Base-by-base conservation (phyloP, 371 early-diverging fungal species). In the Apophysomyces variabilis region DNA sequence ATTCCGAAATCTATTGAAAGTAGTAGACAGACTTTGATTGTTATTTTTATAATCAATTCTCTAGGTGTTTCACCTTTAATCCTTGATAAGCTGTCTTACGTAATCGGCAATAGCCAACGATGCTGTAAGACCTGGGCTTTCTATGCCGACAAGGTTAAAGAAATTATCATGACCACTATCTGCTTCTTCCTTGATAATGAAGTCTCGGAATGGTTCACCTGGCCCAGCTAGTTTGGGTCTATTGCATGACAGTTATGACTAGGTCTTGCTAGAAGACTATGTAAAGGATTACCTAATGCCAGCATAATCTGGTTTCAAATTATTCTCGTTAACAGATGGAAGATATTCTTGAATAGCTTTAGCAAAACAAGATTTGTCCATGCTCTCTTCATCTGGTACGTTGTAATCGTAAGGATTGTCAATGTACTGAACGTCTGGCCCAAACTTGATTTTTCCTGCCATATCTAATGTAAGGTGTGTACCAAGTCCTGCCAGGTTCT, bases 51-150 rank as follows among this genome's bases (percentile, higher is more conserved):
- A 26, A 26, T 1, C 32, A 26, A 26, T 26, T 26, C 32, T 26
- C 32, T 26, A 26, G 32, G 32, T 26, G 3, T 26, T 26, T 26
- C 32, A 3, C 32, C 32, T 26, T 26, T 26, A 26, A 26, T 26
- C 32, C 32, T 63, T 58, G 45, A 82, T 77, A 37, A 77, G 63
- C 2, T 65, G 44, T 57, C 82, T 84, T 5, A 94, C 93, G 69
- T 85, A 73, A 38, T 90, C 84, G 0, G 90, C 95, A 56, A 96
- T 94, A 0, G 96, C 95, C 38, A 95, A 79, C 3, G 92, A 90
- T 3, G 91, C 83, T 8, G 96, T 96, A 47, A 96, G 70, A 1
- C 96, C 96, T 2, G 96, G 96, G 58, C 93, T 93, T 70, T 96
- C 96, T 36, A 96, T 94, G 26, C 95, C 96, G 4, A 91, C 71